These are phyloP conservation scores for Stagonosporopsis cucurbitacearum DNA, from an alignment of 2,329 filamentous ascomycete species.

Conservation along the genomic window DNA sequence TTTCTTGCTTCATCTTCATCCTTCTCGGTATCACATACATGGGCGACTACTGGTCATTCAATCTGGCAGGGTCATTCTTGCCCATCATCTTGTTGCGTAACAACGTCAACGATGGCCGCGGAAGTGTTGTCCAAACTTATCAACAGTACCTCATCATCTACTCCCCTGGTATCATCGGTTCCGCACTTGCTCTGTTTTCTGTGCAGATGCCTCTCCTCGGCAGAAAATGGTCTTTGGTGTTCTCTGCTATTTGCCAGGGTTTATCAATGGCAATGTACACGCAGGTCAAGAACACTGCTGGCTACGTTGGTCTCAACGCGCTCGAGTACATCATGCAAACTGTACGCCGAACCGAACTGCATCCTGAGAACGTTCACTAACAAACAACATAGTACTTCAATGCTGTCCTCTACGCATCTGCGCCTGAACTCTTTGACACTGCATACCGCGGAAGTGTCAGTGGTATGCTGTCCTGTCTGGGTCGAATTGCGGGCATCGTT, in stretches of 20 bases:
- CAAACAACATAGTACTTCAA: constrained; percentile 32
- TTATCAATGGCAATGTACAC: constrained; percentile 42
- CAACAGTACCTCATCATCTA: constrained; percentile 42
- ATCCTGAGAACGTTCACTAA: neutral
- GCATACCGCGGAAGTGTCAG: constrained; percentile 40
- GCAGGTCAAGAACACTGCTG: constrained; percentile 34
- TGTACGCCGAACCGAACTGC: constrained; percentile 12
- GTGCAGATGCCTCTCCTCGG: constrained; percentile 38
- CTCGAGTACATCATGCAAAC: constrained; percentile 45
- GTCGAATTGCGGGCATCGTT: constrained; percentile 37
- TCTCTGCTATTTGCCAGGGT: constrained; percentile 38
- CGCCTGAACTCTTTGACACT: constrained; percentile 39
- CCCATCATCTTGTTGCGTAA: constrained; percentile 40
- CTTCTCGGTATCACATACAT: constrained; percentile 38
- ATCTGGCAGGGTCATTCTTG: constrained; percentile 35
- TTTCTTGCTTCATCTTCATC: constrained; percentile 34
- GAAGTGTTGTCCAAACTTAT: constrained; percentile 35
- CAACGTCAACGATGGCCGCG: constrained; percentile 34
- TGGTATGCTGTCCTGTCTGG: constrained; percentile 39
- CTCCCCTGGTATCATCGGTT: constrained; percentile 36
- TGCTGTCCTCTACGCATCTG: constrained; percentile 39
- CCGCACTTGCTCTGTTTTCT: constrained; percentile 30
- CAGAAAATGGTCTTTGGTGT: constrained; percentile 39
- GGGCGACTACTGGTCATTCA: constrained; percentile 45
- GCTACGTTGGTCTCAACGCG: constrained; percentile 38